Percentiles rank a stretch among this genome's conserved stretches.
Conservation (phyloP, 768 basidiomycete genomes). For the Exidia glandulosa region DNA sequence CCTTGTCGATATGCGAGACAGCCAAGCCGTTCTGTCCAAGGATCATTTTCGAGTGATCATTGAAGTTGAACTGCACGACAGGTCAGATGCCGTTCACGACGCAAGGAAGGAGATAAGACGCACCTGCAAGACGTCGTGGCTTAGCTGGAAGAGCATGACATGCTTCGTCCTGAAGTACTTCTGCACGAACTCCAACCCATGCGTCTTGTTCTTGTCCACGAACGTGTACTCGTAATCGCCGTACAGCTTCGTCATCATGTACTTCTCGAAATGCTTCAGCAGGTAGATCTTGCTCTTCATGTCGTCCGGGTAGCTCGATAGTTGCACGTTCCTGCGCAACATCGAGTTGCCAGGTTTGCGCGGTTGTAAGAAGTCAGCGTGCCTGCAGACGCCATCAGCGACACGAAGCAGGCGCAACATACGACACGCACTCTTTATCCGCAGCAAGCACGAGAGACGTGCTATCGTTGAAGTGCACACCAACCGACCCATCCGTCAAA, state of each 20-base stretch:
- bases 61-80: conserved; percentile 82
- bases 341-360: conserved; percentile 49
- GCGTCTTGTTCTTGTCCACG: conserved; percentile 50
- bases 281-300: conserved; percentile 87
- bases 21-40: conserved; percentile 68
- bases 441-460: conserved; percentile 77
- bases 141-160: conserved; percentile 92
- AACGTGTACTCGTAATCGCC: conserved; percentile 79
- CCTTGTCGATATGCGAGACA: conserved; percentile 87
- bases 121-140: conserved; percentile 92
- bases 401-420: not conserved
- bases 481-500: conserved; percentile 87
- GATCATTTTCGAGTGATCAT: conserved; percentile 92
- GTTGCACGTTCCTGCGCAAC: conserved; percentile 59
- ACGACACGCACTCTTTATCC: conserved; percentile 62
- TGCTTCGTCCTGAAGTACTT: conserved; percentile 95
- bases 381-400: conserved; percentile 30
- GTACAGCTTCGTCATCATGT: conserved; percentile 85
- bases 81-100: conserved; percentile 2
- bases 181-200: conserved; percentile 92
- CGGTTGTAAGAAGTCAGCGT: conserved; percentile 76
- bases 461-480: conserved; percentile 95
- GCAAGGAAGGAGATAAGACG: conserved; percentile 11
- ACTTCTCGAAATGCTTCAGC: conserved; percentile 85
- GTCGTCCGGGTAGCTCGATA: conserved; percentile 65